A percentile compares a stretch with the other conserved stretches of the same genome.
These are phyloP conservation scores for Rhynchospora breviuscula DNA, from an alignment of 176 grass and related monocot species.

Conservation along the genomic window DNA sequence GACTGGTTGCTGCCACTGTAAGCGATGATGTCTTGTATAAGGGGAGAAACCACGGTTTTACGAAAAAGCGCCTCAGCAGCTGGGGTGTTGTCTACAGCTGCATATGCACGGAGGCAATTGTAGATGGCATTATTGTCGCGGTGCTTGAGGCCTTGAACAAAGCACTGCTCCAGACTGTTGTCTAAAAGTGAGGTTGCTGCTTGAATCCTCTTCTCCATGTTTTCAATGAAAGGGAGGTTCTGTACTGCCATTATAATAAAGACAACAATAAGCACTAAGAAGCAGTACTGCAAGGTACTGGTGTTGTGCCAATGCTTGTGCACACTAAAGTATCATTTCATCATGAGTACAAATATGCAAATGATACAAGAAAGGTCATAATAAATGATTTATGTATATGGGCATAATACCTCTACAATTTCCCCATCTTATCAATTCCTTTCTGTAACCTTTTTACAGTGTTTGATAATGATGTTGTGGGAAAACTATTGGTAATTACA, in stretches of 20 bases:
- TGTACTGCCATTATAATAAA: conserved; percentile 77
- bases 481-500: background rate
- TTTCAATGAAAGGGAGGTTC: conserved; percentile 98
- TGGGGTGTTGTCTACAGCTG: conserved; percentile 88
- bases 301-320: background rate
- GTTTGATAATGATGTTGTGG: background rate
- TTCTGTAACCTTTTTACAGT: background rate
- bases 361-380: no score
- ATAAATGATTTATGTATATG: background rate
- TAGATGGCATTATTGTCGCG: conserved; percentile 74
- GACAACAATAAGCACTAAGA: conserved; percentile 49
- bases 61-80: conserved; percentile 90
- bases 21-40: conserved; percentile 78
- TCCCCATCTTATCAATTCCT: background rate
- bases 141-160: conserved; percentile 72
- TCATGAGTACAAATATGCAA: no score
- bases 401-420: background rate
- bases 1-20: conserved; percentile 41
- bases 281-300: conserved; percentile 25
- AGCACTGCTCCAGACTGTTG: conserved; percentile 75
- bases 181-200: conserved; percentile 74
- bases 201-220: conserved; percentile 98
- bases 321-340: no score
- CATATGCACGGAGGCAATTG: conserved; percentile 94
- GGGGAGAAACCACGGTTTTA: conserved; percentile 61